Conservation (phyloP, 805 yeast species). For the Scheffersomyces amazonensis region DNA sequence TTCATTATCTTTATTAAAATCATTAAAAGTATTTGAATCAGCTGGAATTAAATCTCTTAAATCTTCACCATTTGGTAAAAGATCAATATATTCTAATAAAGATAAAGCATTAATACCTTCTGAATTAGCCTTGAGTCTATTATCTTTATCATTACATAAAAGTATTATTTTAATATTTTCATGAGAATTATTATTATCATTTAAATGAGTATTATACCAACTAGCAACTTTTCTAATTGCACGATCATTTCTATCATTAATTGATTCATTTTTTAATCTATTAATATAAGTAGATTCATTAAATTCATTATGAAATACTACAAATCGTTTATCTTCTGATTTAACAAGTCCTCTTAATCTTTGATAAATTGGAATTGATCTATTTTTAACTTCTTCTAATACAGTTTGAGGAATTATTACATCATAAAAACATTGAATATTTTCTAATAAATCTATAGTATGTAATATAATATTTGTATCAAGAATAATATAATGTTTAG, state of each 20-base stretch:
- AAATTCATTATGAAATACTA: slow-evolving; percentile 93
- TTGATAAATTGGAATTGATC: slow-evolving; percentile 83
- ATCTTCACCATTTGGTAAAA: slow-evolving; percentile 68
- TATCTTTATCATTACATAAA: slow-evolving; percentile 76
- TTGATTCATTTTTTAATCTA: slow-evolving; percentile 64
- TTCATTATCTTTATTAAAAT: slow-evolving; percentile 43
- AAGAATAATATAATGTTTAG: slow-evolving; percentile 76
- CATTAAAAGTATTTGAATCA: slow-evolving; percentile 10
- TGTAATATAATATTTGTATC: slow-evolving; percentile 88
- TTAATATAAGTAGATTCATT: slow-evolving; percentile 63
- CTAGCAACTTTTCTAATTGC: slow-evolving; percentile 74
- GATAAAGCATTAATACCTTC: slow-evolving; percentile 57
- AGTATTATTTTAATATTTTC: slow-evolving; percentile 48
- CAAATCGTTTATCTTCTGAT: slow-evolving; percentile 74
- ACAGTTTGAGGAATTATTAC: slow-evolving; percentile 95
- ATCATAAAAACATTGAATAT: slow-evolving; percentile 71
- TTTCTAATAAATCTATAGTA: slow-evolving; percentile 88
- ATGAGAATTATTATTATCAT: slow-evolving; percentile 20
- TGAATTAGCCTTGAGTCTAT: slow-evolving; percentile 51
- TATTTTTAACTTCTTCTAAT: slow-evolving; percentile 85
- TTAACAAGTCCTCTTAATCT: slow-evolving; percentile 76
- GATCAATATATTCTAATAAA: slow-evolving; percentile 66
- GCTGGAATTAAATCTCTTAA: slow-evolving; percentile 74
- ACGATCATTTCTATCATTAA: slow-evolving; percentile 89
- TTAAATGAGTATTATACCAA: slow-evolving; percentile 72